Percentiles rank a stretch among this genome's conserved stretches.
Conservation (phyloP, 129 eudicot species). For the Kitagawia praeruptora region DNA sequence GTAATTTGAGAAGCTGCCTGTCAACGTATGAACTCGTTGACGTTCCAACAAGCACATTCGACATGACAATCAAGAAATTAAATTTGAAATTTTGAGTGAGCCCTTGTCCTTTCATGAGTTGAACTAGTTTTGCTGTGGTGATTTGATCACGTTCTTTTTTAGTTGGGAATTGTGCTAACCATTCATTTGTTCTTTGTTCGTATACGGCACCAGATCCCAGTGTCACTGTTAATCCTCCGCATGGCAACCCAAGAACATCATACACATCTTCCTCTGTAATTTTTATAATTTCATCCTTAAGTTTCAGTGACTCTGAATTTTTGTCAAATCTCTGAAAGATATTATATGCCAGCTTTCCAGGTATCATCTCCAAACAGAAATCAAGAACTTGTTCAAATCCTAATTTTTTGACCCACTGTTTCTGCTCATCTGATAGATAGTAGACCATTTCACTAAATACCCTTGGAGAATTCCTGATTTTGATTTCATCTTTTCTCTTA, state of each 20-base stretch:
- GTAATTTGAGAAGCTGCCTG: no score
- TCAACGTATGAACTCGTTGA: background rate
- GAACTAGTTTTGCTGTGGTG: background rate
- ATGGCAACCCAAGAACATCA: background rate
- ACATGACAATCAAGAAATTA: background rate
- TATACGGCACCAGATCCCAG: background rate
- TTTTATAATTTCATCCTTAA: accelerated
- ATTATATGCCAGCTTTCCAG: no score
- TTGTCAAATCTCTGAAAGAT: background rate
- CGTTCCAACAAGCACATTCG: background rate
- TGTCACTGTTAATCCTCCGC: background rate
- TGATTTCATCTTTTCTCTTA: no score
- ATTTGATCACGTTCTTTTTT: background rate
- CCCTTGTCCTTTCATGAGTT: background rate
- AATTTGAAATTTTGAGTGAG: background rate
- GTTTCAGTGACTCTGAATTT: background rate
- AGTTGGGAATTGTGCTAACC: no score
- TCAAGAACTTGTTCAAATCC: no score
- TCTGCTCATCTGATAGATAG: no score
- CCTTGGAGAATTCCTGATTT: no score
- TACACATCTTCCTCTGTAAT: background rate
- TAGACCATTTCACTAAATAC: no score
- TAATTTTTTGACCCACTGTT: no score
- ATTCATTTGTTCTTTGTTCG: no score
- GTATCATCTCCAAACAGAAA: no score